Evolutionary conservation across 768 basidiomycete genomes (phyloP).

Genomic region (Xerocomellus amylosporus): DNA sequence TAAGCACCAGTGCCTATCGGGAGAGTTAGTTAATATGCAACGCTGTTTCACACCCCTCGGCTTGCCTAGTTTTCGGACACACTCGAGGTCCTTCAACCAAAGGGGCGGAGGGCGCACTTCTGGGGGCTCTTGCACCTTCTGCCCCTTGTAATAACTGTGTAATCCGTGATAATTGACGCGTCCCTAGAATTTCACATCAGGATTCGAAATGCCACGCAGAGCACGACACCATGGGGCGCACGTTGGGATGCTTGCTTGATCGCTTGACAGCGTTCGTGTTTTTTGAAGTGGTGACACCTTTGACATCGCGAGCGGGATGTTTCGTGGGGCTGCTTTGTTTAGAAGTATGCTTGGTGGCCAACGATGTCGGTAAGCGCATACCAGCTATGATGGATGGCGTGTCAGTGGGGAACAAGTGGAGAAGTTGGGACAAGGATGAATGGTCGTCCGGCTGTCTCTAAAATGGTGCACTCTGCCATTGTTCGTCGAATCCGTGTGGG

Average conservation of each 20-base stretch:
- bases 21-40: constrained; percentile 1
- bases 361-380: constrained; percentile 20
- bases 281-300: constrained; percentile 3
- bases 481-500: constrained; percentile 16
- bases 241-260: constrained; percentile 1
- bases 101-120: constrained; percentile 39
- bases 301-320: constrained; percentile 15
- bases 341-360: constrained; percentile 3
- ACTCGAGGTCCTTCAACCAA: constrained; percentile 40
- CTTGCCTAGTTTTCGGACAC: constrained; percentile 40
- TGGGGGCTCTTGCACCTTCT: constrained; percentile 24
- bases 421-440: neutral
- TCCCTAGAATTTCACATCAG: constrained; percentile 13
- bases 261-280: constrained; percentile 4
- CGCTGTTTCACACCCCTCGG: neutral
- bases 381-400: neutral
- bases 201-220: neutral
- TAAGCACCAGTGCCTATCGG: constrained; percentile 40
- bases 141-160: constrained; percentile 10
- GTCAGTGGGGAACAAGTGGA: neutral
- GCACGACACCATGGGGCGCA: neutral
- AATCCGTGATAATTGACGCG: constrained; percentile 11
- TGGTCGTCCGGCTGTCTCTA: neutral
- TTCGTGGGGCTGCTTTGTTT: constrained; percentile 5
- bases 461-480: constrained; percentile 10